Base-by-base conservation (phyloP, 2,329 filamentous ascomycete genomes). In the Pseudogymnoascus sp. region DNA sequence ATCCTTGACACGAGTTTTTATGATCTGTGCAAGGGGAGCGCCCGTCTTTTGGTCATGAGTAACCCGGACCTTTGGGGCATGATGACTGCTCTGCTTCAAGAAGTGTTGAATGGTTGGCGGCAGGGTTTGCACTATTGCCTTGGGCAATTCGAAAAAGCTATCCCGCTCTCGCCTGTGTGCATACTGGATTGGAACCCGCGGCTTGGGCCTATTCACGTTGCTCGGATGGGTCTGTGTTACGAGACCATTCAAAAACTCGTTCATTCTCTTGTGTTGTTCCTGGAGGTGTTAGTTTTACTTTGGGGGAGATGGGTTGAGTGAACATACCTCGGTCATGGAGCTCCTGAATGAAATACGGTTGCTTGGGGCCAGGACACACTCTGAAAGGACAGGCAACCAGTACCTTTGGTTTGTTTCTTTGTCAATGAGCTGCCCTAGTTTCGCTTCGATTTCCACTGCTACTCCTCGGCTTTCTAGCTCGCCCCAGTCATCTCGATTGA, bases 371-470 rank as follows among this genome's bases (percentile, higher is more conserved):
- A 96, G 74, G 5, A 95, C 78, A 58, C 84, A 88, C 72, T 94
- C 89, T 0, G 89, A 87, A 21, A 81, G 74, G 4, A 94, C 80
- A 5, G 85, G 84, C 8, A 92, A 75, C 8, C 82, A 77, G 27
- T 92, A 77, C n/a, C 90, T 82, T 55, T 86, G 80, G 62, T 87
- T 84, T 5, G 85, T 89, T 64, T 87, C 83, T 70, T 85, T 86
- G 72, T 90, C 87, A 62, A 93, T 83, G 12, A 97, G 80, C 27
- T 86, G 87, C 15, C 94, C 94, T 58, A 97, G 79, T 74, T 97
- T 97, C 8, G 92, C 94, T 76, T 99, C 94, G 61, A 99, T 89
- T 74, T 99, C 94, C 60, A 97, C 86, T 64, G 90, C 83, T 12
- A 92, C 87, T 5, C 85, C 85, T 13, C 83, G 80, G 60, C 82